Conservation (phyloP, 2,329 filamentous ascomycete genomes). For the Aspergillus nomiae region DNA sequence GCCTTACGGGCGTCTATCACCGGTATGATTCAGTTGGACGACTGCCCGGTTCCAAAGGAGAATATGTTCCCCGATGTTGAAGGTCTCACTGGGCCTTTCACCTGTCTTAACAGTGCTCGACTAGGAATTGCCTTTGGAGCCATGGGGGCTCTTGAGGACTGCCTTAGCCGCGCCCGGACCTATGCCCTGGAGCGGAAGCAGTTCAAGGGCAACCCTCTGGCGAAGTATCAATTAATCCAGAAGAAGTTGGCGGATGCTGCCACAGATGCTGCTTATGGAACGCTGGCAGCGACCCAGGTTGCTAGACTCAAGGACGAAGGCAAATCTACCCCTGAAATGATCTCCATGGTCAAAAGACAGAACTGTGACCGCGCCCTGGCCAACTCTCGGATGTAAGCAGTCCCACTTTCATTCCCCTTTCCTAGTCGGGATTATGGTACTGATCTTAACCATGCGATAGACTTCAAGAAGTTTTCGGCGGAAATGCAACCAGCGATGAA, state of each 20-base stretch:
- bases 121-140: slow-evolving; percentile 93
- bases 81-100: slow-evolving; percentile 85
- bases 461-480: slow-evolving; percentile 94
- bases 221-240: slow-evolving; percentile 95
- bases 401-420: background rate
- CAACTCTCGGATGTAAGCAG: slow-evolving; percentile 67
- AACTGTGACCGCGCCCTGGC: slow-evolving; percentile 90
- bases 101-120: slow-evolving; percentile 89
- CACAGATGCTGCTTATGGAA: slow-evolving; percentile 88
- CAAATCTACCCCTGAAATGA: slow-evolving; percentile 90
- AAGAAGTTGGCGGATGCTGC: slow-evolving; percentile 94
- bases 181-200: slow-evolving; percentile 94
- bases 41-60: slow-evolving; percentile 80
- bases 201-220: slow-evolving; percentile 93
- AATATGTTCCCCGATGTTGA: slow-evolving; percentile 95
- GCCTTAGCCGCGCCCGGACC: slow-evolving; percentile 73
- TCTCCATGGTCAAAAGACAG: slow-evolving; percentile 93
- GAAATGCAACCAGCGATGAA: slow-evolving; percentile 97
- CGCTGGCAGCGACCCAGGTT: slow-evolving; percentile 87
- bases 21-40: slow-evolving; percentile 95
- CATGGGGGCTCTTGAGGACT: slow-evolving; percentile 93
- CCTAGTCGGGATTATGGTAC: background rate
- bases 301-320: slow-evolving; percentile 91
- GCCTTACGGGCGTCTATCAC: slow-evolving; percentile 91
- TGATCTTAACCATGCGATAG: slow-evolving; percentile 35